A percentile compares a stretch with the other conserved stretches of the same genome.
These are phyloP conservation scores for Erigeron canadensis DNA, from an alignment of 129 eudicot genomes.

Conservation along the genomic window DNA sequence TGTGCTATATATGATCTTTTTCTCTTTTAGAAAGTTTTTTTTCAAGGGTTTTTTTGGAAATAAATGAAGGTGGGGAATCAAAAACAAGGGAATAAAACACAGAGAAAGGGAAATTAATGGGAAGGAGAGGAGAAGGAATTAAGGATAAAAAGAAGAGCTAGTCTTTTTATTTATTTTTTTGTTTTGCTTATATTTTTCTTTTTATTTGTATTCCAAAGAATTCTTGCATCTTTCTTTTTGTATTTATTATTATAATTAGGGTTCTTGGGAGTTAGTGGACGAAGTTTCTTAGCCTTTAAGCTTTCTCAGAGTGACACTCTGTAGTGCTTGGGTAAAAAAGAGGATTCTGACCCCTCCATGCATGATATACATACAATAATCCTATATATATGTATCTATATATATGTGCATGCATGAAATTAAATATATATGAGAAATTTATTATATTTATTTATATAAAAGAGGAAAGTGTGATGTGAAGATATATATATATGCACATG, in stretches of 20 bases:
- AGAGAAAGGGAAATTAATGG: slow-evolving; percentile 41
- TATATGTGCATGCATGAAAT: slow-evolving; percentile 28
- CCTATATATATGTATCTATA: slow-evolving; percentile 12
- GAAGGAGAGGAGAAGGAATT: slow-evolving; percentile 34
- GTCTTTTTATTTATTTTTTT: too few species aligned
- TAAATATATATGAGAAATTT: background rate
- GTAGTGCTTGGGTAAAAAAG: slow-evolving; percentile 55
- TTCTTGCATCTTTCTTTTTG: slow-evolving; percentile 40
- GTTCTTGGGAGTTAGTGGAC: slow-evolving; percentile 53
- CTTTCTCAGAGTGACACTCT: slow-evolving; percentile 46
- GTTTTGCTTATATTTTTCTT: slow-evolving; percentile 29
- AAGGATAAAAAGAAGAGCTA: slow-evolving; percentile 41
- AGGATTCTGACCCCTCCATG: slow-evolving; percentile 36
- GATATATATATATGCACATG: slow-evolving; percentile 19
- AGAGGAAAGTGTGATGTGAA: slow-evolving; percentile 13
- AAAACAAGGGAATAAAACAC: slow-evolving; percentile 47
- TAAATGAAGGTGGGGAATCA: slow-evolving; percentile 60
- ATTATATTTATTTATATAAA: background rate
- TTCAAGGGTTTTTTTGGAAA: slow-evolving; percentile 61
- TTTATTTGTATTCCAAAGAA: slow-evolving; percentile 19
- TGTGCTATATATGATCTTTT: slow-evolving; percentile 33
- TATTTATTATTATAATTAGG: slow-evolving; percentile 57
- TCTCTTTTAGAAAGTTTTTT: slow-evolving; percentile 49
- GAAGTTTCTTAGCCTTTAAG: slow-evolving; percentile 71
- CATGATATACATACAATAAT: slow-evolving; percentile 5